Evolutionary conservation across 805 yeast species (phyloP).

Genomic region (Wickerhamiella allomyrinae): DNA sequence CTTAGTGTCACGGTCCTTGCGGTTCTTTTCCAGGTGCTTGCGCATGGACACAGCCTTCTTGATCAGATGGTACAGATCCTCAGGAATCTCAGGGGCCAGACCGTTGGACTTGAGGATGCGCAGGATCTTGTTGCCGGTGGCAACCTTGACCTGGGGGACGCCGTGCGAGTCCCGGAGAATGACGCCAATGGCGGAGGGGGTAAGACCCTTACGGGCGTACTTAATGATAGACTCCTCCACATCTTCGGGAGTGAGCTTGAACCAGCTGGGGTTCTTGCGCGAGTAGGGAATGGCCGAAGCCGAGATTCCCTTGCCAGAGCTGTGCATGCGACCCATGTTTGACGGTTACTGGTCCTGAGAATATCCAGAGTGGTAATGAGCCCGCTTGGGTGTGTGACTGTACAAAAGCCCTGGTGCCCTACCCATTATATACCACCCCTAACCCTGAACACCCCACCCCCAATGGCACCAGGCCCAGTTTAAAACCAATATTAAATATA

Average conservation of each 20-base stretch:
- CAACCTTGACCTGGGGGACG: constrained; percentile 92
- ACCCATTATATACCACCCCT: too few relatives aligned
- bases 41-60: constrained; percentile 99
- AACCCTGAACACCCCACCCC: too few relatives aligned
- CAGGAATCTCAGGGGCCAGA: constrained; percentile 99
- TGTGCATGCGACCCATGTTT: constrained; percentile 99
- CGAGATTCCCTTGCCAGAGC: constrained; percentile 99
- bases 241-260: constrained; percentile 89
- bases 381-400: neutral
- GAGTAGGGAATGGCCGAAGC: constrained; percentile 99
- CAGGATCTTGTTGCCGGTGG: constrained; percentile 97
- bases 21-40: constrained; percentile 99
- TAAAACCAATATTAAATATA: neutral
- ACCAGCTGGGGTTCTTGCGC: constrained; percentile 98
- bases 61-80: constrained; percentile 96
- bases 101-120: constrained; percentile 99
- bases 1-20: constrained; percentile 99
- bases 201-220: constrained; percentile 99
- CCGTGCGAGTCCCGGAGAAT: constrained; percentile 99
- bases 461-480: too few relatives aligned
- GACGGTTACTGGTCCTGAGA: constrained; percentile 14
- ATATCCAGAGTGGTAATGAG: constrained; percentile 2
- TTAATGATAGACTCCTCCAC: constrained; percentile 97
- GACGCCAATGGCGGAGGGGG: constrained; percentile 99
- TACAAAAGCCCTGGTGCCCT: constrained; percentile 1